These are phyloP conservation scores for Trametes cubensis DNA, from an alignment of 768 basidiomycete species.

Conservation along the genomic window DNA sequence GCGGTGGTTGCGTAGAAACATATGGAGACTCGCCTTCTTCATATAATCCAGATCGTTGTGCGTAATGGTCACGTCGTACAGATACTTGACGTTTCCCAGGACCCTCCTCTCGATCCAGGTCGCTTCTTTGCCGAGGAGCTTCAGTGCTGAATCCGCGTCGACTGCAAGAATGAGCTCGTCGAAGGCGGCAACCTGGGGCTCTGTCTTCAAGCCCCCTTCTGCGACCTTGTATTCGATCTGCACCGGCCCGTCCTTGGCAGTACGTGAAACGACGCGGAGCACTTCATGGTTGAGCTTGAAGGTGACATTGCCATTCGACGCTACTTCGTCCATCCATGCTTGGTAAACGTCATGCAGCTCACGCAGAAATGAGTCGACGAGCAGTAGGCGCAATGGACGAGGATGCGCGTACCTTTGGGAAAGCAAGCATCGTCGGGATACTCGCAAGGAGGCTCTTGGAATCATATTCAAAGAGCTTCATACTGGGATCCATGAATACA, in stretches of 20 bases:
- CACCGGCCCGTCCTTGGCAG: constrained; percentile 24
- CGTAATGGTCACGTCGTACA: constrained; percentile 53
- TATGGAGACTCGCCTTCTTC: constrained; percentile 40
- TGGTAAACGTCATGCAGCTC: constrained; percentile 36
- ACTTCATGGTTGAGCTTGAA: constrained; percentile 35
- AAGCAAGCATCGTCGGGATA: constrained; percentile 42
- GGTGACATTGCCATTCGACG: constrained; percentile 31
- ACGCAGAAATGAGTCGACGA: not conserved
- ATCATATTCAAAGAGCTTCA: constrained; percentile 40
- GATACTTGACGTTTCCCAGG: constrained; percentile 48
- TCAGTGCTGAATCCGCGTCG: constrained; percentile 47
- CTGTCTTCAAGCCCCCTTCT: constrained; percentile 17
- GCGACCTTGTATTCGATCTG: constrained; percentile 29
- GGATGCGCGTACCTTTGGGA: constrained; percentile 34
- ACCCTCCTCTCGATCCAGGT: constrained; percentile 43
- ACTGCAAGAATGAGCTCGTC: constrained; percentile 50
- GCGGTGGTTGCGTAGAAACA: too few relatives aligned
- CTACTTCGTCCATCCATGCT: constrained; percentile 33
- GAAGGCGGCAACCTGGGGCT: constrained; percentile 35
- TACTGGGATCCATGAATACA: constrained; percentile 40
- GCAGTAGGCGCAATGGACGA: not conserved
- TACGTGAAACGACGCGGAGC: constrained; percentile 28
- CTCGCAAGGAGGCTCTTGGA: constrained; percentile 37
- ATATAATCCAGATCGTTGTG: constrained; percentile 51
- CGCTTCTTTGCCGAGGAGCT: constrained; percentile 43